These are phyloP conservation scores for Cladosporium oxysporum DNA, from an alignment of 2,329 filamentous ascomycete genomes.

Conservation along the genomic window DNA sequence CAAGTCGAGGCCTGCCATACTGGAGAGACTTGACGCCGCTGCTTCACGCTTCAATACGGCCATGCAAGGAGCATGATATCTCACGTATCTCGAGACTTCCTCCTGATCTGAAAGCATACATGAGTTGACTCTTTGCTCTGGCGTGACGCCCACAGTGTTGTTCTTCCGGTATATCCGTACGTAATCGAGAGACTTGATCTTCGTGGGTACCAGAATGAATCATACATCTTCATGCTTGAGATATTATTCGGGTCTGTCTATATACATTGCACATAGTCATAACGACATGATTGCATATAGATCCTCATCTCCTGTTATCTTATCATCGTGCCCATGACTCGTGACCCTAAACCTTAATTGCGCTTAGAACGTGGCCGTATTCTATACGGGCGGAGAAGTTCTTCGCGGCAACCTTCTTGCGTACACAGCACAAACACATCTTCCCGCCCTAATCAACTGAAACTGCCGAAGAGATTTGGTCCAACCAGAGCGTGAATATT, in stretches of 20 bases:
- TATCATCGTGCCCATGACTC: neutral
- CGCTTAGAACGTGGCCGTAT: neutral
- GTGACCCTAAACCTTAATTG: neutral
- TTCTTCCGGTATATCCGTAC: too few relatives aligned
- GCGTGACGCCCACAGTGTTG: too few relatives aligned
- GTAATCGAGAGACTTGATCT: too few relatives aligned
- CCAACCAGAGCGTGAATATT: neutral
- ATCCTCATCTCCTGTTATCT: too few relatives aligned
- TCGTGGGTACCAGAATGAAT: too few relatives aligned
- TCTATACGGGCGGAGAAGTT: neutral
- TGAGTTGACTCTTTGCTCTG: too few relatives aligned
- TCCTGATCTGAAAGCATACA: too few relatives aligned
- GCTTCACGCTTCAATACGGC: neutral
- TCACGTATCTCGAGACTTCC: too few relatives aligned
- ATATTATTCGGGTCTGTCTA: too few relatives aligned
- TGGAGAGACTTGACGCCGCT: neutral
- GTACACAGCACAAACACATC: neutral
- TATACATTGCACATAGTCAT: too few relatives aligned
- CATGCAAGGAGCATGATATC: neutral
- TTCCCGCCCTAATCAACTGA: neutral
- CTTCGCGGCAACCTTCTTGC: neutral
- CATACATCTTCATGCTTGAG: too few relatives aligned
- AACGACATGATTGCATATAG: too few relatives aligned
- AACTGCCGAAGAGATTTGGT: neutral
- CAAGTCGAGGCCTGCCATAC: neutral